Base-by-base conservation (phyloP, 495 filamentous ascomycete species). In the Aspergillus taichungensis region DNA sequence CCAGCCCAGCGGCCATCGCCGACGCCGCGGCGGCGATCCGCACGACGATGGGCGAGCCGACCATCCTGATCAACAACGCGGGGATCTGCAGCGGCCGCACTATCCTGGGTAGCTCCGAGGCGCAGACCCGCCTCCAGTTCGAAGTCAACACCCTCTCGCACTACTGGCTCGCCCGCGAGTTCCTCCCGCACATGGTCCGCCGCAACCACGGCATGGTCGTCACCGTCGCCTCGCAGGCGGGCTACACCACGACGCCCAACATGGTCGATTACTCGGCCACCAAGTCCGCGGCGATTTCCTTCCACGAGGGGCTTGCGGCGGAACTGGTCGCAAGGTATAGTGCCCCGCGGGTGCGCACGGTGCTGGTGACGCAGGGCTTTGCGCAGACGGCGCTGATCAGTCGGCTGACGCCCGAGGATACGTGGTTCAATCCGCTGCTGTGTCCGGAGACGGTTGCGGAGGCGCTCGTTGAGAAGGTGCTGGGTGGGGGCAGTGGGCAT, bases 1-100 rank as follows among this genome's bases (percentile, higher is more conserved):
- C 80, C 34, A 76, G 71, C 1, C 59, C 73, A 6, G 40, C 57
- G 5, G 64, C 60, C 9, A 67, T 86, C 51, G 53, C 71, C 6
- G 50, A 60, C 6, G 68, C 65, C 6, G 79, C 74, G 0, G 33
- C 52, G 11, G 36, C 66, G 27, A 72, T 87, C 61, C 74, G 75
- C 40, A 56, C 59, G 13, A 59, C 70, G 5, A 62, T 84, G 45
- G 84, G 84, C 48, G 48, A 71, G 6, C 85, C 85, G 0, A 87
- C 81, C 1, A 66, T 88, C 46, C 65, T 89, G 0, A 81, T 89
- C 65, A 85, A 86, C 69, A 89, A 88, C 57, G 84, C 84, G 1
- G 84, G 83, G 41, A 69, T 84, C 28, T 74, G 71, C 13, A 71
- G 69, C n/a, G 79, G 77, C 31, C 72, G 75, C 18, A 73, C 74